These are phyloP conservation scores for Cladobotryum protrusum DNA, from an alignment of 2,329 filamentous ascomycete genomes.

Conservation along the genomic window DNA sequence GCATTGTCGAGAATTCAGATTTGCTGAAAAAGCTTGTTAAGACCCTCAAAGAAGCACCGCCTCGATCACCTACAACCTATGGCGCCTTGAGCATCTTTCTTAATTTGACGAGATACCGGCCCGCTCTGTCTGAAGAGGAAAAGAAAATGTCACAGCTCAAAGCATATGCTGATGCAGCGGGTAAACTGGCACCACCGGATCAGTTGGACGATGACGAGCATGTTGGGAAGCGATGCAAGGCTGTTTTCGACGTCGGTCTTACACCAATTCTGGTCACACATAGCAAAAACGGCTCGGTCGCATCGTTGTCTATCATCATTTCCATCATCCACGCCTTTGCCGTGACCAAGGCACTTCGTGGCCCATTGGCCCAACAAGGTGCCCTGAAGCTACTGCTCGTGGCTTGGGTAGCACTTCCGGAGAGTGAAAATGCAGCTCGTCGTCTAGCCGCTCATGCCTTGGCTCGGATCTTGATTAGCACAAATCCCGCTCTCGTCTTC, in stretches of 20 bases:
- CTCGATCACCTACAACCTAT: conserved; percentile 69
- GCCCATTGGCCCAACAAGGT: conserved; percentile 86
- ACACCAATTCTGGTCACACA: conserved; percentile 72
- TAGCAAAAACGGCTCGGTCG: conserved; percentile 64
- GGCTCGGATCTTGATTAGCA: conserved; percentile 79
- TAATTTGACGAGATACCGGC: conserved; percentile 78
- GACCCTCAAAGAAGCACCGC: conserved; percentile 50
- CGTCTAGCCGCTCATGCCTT: conserved; percentile 71
- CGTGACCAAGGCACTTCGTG: conserved; percentile 65
- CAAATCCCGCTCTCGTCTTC: conserved; percentile 79
- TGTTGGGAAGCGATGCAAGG: conserved; percentile 68
- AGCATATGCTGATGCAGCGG: conserved; percentile 83
- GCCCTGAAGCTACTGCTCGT: conserved; percentile 77
- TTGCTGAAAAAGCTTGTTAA: conserved; percentile 67
- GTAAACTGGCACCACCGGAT: conserved; percentile 55
- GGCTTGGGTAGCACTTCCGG: conserved; percentile 56
- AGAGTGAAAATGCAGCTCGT: conserved; percentile 40
- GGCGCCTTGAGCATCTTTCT: conserved; percentile 79
- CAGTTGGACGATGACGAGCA: conserved; percentile 69
- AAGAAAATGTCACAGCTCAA: conserved; percentile 89
- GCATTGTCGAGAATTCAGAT: conserved; percentile 59
- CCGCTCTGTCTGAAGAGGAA: conserved; percentile 77
- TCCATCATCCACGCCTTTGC: conserved; percentile 74
- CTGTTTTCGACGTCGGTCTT: conserved; percentile 70
- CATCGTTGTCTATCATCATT: conserved; percentile 65